These are phyloP conservation scores for Neurospora terricola DNA, from an alignment of 495 filamentous ascomycete species.

Conservation along the genomic window DNA sequence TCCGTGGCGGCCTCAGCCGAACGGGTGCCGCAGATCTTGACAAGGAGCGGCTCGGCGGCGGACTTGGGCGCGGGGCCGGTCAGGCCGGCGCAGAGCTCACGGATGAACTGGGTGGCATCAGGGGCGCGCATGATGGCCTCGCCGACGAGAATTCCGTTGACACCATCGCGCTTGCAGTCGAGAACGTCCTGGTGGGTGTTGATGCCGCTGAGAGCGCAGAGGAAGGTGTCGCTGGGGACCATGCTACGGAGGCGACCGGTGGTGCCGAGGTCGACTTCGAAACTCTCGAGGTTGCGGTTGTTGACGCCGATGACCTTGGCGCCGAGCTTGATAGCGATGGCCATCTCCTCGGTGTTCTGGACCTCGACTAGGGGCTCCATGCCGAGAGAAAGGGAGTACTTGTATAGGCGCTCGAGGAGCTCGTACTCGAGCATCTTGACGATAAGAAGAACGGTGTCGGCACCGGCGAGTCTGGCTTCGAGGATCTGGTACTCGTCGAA, in stretches of 20 bases:
- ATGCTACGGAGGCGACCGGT: conserved; percentile 82
- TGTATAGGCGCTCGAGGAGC: conserved; percentile 69
- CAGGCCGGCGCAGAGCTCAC: conserved; percentile 59
- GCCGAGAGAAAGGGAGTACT: conserved; percentile 78
- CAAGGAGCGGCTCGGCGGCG: conserved; percentile 41
- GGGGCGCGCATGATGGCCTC: conserved; percentile 93
- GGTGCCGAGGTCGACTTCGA: conserved; percentile 92
- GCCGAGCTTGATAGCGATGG: conserved; percentile 72
- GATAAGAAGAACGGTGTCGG: conserved; percentile 91
- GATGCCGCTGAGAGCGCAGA: conserved; percentile 93
- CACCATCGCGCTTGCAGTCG: conserved; percentile 76
- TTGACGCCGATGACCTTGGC: conserved; percentile 97
- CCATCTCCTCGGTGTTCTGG: conserved; percentile 89
- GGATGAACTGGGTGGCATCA: conserved; percentile 65
- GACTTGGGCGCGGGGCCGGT: conserved; percentile 18
- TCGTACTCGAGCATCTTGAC: conserved; percentile 90
- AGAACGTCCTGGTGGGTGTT: conserved; percentile 83
- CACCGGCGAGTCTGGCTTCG: conserved; percentile 85
- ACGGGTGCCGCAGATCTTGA: conserved; percentile 96
- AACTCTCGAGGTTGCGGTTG: conserved; percentile 89
- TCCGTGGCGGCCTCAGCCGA: conserved; percentile 67
- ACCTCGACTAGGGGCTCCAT: conserved; percentile 99
- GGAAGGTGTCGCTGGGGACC: conserved; percentile 75
- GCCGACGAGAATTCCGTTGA: conserved; percentile 88
- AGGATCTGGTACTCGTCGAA: conserved; percentile 98